phyloP scores from a whole-genome alignment of 2,329 filamentous ascomycete species.

The Scytalidium lignicola region DNA sequence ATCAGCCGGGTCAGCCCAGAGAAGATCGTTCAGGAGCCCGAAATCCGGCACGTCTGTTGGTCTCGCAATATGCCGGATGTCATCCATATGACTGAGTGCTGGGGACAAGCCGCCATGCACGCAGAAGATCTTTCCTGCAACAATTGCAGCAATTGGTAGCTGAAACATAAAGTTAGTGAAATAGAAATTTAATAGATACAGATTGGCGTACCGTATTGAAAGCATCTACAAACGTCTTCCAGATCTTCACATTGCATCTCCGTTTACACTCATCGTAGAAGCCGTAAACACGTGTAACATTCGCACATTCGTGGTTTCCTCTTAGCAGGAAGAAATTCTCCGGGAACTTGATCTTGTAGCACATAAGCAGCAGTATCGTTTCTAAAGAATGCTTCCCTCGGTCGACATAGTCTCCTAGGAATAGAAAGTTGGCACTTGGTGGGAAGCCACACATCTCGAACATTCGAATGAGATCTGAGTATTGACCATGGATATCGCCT shows the following conservation, averaged over 20 bases:
- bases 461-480: constrained; percentile 91
- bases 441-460: constrained; percentile 99
- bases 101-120: constrained; percentile 94
- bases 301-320: constrained; percentile 95
- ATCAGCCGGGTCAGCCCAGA: constrained; percentile 97
- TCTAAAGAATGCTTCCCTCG: constrained; percentile 93
- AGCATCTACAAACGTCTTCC: constrained; percentile 96
- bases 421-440: constrained; percentile 85
- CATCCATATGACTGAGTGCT: constrained; percentile 92
- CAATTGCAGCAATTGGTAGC: constrained; percentile 91
- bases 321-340: constrained; percentile 96
- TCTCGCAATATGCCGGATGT: constrained; percentile 91
- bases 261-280: constrained; percentile 99
- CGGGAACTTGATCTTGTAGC: constrained; percentile 95
- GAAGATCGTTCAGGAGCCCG: constrained; percentile 85
- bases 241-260: constrained; percentile 92
- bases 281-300: constrained; percentile 90
- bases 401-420: constrained; percentile 94
- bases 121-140: constrained; percentile 95
- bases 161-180: constrained; percentile 14
- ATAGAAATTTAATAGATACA: neutral
- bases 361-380: constrained; percentile 85
- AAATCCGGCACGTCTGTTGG: constrained; percentile 98
- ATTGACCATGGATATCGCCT: constrained; percentile 93
- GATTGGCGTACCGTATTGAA: constrained; percentile 64